A percentile compares a stretch with the other conserved stretches of the same genome.
These are phyloP conservation scores for Blastomyces parvus DNA, from an alignment of 2,329 filamentous ascomycete species.

Conservation along the genomic window DNA sequence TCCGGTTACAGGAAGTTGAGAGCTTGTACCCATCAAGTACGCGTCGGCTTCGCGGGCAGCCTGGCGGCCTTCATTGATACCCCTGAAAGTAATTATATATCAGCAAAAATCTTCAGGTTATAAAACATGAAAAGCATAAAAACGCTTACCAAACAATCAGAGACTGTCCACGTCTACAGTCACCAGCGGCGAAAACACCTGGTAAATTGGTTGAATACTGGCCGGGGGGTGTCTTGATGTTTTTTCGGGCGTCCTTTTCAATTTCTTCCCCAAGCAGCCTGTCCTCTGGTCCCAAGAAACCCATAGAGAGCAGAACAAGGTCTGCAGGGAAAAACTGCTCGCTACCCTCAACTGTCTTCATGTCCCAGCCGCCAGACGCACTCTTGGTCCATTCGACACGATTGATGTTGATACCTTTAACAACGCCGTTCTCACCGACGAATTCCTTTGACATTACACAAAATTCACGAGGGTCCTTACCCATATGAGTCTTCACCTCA, in stretches of 20 bases:
- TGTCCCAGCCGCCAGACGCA: slow-evolving; percentile 85
- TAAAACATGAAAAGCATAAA: background rate
- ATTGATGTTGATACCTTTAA: slow-evolving; percentile 92
- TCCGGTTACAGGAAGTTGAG: slow-evolving; percentile 76
- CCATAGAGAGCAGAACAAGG: slow-evolving; percentile 90
- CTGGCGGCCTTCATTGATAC: slow-evolving; percentile 94
- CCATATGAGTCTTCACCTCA: slow-evolving; percentile 92
- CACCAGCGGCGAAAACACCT: slow-evolving; percentile 87
- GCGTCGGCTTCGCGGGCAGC: slow-evolving; percentile 85
- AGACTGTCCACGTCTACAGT: slow-evolving; percentile 89
- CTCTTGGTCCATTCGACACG: slow-evolving; percentile 95
- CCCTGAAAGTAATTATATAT: slow-evolving; percentile 42
- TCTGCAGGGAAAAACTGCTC: slow-evolving; percentile 96
- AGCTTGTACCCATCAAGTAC: slow-evolving; percentile 66
- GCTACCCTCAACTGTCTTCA: slow-evolving; percentile 91
- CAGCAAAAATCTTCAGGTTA: slow-evolving; percentile 8
- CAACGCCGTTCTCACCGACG: slow-evolving; percentile 73
- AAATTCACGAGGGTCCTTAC: slow-evolving; percentile 91
- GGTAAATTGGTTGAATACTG: slow-evolving; percentile 81
- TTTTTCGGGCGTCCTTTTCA: slow-evolving; percentile 87
- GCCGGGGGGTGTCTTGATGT: slow-evolving; percentile 84
- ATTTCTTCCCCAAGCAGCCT: slow-evolving; percentile 78
- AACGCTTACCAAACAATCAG: slow-evolving; percentile 80
- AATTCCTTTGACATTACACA: slow-evolving; percentile 99
- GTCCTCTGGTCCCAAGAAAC: slow-evolving; percentile 89